Conservation (phyloP, 257 asterid genomes). For the Cordia subcordata region DNA sequence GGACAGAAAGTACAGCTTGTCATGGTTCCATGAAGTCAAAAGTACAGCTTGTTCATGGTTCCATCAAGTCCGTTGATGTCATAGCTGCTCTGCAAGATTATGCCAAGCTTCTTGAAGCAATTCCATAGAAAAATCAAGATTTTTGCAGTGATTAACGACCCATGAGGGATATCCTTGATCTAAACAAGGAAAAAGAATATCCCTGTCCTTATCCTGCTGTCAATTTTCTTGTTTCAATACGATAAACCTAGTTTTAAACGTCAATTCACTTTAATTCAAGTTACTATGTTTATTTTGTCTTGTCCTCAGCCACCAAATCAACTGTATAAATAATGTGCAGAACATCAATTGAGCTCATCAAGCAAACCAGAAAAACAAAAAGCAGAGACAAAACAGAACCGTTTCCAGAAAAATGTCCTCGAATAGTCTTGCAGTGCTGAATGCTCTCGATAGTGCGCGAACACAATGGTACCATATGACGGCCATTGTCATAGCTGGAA, state of each 20-base stretch:
- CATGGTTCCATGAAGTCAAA: too few relatives aligned
- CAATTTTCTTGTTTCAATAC: slow-evolving; percentile 1
- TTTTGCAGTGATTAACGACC: too few relatives aligned
- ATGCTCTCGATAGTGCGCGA: slow-evolving; percentile 22
- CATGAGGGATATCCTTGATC: neutral
- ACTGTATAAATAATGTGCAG: neutral
- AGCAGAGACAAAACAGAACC: neutral
- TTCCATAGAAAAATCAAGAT: too few relatives aligned
- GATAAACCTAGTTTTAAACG: neutral
- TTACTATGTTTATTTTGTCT: neutral
- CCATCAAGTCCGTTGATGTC: too few relatives aligned
- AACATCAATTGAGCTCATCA: neutral
- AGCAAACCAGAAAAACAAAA: neutral
- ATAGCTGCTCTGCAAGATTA: too few relatives aligned
- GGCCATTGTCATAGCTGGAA: slow-evolving; percentile 28
- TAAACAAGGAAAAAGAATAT: neutral
- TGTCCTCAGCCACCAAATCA: neutral
- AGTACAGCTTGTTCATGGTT: too few relatives aligned
- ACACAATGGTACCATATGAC: slow-evolving; percentile 27
- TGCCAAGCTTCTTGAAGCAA: too few relatives aligned
- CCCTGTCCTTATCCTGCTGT: neutral
- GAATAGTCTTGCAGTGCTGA: slow-evolving; percentile 17
- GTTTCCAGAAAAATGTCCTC: slow-evolving; percentile 14
- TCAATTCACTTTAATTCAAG: neutral
- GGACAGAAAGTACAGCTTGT: too few relatives aligned